Evolutionary conservation across 73 alveolate genomes (phyloP), one percentile per base, ranked within the genome.

Genomic region (Paramecium sonneborni): DNA sequence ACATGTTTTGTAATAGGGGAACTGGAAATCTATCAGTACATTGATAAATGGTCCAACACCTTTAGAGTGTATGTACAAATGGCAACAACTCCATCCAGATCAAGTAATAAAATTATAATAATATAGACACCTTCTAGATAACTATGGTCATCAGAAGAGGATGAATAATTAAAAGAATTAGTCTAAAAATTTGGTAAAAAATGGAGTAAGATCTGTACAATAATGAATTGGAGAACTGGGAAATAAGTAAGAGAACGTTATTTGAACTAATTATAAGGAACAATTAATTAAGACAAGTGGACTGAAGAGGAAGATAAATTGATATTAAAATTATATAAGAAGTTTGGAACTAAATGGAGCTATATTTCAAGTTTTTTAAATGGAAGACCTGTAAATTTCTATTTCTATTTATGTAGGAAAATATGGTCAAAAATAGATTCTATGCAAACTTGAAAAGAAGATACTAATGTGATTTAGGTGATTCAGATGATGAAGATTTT

Each of bases 341-440:
- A 79, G 74, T 79, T 79, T 62, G 90, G 90, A 10, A 79, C 90
- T 23, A 79, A 46, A 79, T 79, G 90, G 90, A 43, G 76, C 90
- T 79, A 79, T 44, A 79, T 79, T 46, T 79, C 90, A 43, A 79
- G 90, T 24, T 79, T 79, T 44, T 46, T 79, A 23, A 24, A 38
- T 21, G 90, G 90, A 79, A 79, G 90, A 44, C 90, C 90, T 20
- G 90, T 79, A 79, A 20, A 79, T n/a, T 11, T 79, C 55, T 44
- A 43, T 30, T 30, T 18, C 1, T 76, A 79, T 0, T n/a, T 34
- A 5, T n/a, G 5, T 43, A 79, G 90, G 90, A 79, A 79, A 79
- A 79, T 26, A 79, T 79, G 90, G 90, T 79, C 23, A 79, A 79
- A 34, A 79, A 79, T 21, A 18, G 90, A 11, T 79, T 79, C 90